Evolutionary conservation across 2,329 filamentous ascomycete genomes (phyloP).

Genomic region (Botrytis medusae): DNA sequence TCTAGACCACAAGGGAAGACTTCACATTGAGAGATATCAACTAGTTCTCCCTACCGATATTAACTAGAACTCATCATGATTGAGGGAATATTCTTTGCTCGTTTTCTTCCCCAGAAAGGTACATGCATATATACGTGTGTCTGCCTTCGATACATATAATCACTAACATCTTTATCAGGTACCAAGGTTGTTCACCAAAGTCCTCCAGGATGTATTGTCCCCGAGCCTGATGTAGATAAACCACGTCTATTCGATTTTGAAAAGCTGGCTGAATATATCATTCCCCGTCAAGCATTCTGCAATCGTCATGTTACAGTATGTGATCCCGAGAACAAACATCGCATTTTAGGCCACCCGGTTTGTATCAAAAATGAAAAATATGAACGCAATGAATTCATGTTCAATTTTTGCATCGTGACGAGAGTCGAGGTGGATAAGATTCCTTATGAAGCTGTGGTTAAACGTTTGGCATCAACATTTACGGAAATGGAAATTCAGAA

Average conservation of each 20-base stretch:
- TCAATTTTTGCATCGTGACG: slow-evolving; percentile 91
- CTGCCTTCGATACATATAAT: not conserved
- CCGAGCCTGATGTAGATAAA: slow-evolving; percentile 47
- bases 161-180: slow-evolving; percentile 43
- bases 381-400: slow-evolving; percentile 93
- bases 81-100: slow-evolving; percentile 68
- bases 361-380: slow-evolving; percentile 82
- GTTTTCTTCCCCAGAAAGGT: slow-evolving; percentile 68
- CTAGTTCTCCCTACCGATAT: not conserved
- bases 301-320: slow-evolving; percentile 83
- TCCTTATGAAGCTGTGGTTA: slow-evolving; percentile 80
- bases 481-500: slow-evolving; percentile 89
- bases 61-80: slow-evolving; percentile 53
- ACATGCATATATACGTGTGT: slow-evolving; percentile 24
- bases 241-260: slow-evolving; percentile 79
- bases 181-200: slow-evolving; percentile 64
- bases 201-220: slow-evolving; percentile 61
- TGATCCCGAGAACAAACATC: slow-evolving; percentile 67
- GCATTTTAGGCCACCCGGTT: slow-evolving; percentile 84
- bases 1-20: not conserved
- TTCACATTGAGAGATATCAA: not conserved
- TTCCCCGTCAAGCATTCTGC: slow-evolving; percentile 92
- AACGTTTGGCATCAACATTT: slow-evolving; percentile 82
- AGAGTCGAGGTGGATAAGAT: slow-evolving; percentile 68
- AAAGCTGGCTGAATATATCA: slow-evolving; percentile 86